Base-by-base conservation (phyloP, 2,329 filamentous ascomycete genomes). In the Colletotrichum sp. region DNA sequence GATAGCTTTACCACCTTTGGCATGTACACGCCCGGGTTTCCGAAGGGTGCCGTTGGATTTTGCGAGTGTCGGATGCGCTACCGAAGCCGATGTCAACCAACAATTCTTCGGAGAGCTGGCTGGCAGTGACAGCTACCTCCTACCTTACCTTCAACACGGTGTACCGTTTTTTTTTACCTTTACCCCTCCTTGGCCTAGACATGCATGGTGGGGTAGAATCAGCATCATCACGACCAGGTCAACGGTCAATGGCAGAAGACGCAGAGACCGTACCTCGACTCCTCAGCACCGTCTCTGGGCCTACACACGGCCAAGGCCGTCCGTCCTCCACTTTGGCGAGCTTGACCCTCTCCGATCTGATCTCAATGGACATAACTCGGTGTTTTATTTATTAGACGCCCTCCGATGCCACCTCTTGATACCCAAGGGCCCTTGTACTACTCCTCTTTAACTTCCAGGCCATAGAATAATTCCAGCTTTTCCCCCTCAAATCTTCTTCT, bases 321-420 rank as follows among this genome's bases (percentile, higher is more conserved):
- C 60, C 63, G 52, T 72, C 75, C 76, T 76, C 72, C 76, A 77
- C 72, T 72, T 72, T 60, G 71, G 30, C 65, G 52, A 72, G 64
- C 64, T 73, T 69, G 52, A 64, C 63, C 64, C 55, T 59, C 36
- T 34, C 74, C 74, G 74, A 76, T 69, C 74, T 52, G 74, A 76
- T 74, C 64, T 76, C 71, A 69, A 69, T 69, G 74, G 74, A 76
- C 74, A 74, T 76, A 76, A 74, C 74, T 76, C 74, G 74, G 74
- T 68, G 65, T 76, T 74, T 74, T 76, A 76, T 65, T 69, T 76
- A 74, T 74, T 74, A 74, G 71, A 69, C 71, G 32, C 74, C 66
- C 63, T 69, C 65, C 59, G 59, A 60, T 76, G 32, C 74, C 74
- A 26, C 70, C 49, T 72, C 32, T 24, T 60, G 34, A 28, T 21